Percentiles rank a stretch among this genome's conserved stretches.
phyloP scores from a whole-genome alignment of 345 rosid species.

The Acer campestre region DNA sequence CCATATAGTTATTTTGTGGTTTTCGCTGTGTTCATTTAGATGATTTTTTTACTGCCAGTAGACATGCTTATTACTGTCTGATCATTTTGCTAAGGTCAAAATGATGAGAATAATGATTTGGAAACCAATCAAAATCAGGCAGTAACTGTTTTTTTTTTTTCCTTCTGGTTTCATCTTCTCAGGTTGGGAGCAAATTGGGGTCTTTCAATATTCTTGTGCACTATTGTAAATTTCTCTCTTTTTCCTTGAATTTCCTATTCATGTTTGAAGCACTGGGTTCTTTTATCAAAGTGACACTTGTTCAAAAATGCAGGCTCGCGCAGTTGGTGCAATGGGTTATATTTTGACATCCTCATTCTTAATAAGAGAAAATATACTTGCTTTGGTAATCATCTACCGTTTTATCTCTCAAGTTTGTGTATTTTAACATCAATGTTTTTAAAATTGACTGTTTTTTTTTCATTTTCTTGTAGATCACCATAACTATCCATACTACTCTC shows the following conservation, averaged over 20 bases:
- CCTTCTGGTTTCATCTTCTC: constrained; percentile 27
- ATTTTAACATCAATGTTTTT: neutral
- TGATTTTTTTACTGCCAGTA: neutral
- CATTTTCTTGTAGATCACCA: constrained; percentile 67
- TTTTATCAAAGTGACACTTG: constrained; percentile 20
- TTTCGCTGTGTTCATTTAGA: neutral
- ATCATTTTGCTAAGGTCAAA: neutral
- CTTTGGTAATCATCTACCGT: constrained; percentile 51
- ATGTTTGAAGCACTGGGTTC: constrained; percentile 22
- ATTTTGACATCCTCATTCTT: constrained; percentile 84
- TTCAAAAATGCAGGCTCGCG: constrained; percentile 62
- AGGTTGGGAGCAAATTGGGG: constrained; percentile 74
- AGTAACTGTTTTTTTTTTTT: constrained; percentile 14
- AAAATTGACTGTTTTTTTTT: constrained; percentile 6
- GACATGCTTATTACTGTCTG: neutral
- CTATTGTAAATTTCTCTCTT: constrained; percentile 55
- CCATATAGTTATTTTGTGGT: neutral
- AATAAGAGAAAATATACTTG: constrained; percentile 90
- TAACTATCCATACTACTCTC: constrained; percentile 86
- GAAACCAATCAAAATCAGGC: constrained; percentile 5
- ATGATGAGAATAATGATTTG: neutral
- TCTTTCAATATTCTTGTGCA: constrained; percentile 77
- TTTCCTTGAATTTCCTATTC: constrained; percentile 22
- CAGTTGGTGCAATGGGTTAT: constrained; percentile 81
- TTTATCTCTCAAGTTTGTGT: neutral